Evolutionary conservation across 352 stramenopile species (phyloP).

Genomic region (Thalassiosira mediterranea): DNA sequence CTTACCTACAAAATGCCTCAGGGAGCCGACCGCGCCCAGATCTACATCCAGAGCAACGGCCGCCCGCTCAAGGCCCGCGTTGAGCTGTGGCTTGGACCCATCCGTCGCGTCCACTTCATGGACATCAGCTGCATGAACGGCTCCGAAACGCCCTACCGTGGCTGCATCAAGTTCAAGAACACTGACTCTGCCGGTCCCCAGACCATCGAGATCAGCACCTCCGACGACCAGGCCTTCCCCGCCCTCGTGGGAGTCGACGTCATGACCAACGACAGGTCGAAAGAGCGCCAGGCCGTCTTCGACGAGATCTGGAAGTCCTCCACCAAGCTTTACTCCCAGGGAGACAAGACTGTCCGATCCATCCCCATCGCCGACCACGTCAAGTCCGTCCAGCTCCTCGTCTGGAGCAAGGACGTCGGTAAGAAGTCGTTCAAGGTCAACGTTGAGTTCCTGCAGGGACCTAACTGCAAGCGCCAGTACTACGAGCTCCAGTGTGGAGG

Average conservation of each 20-base stretch:
- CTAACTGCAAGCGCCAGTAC: constrained; percentile 55
- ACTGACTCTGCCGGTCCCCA: constrained; percentile 37
- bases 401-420: constrained; percentile 52
- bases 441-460: constrained; percentile 64
- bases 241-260: constrained; percentile 51
- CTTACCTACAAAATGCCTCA: constrained; percentile 67
- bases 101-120: constrained; percentile 55
- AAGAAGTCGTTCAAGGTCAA: constrained; percentile 65
- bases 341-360: constrained; percentile 53
- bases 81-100: constrained; percentile 61
- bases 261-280: constrained; percentile 38
- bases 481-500: constrained; percentile 62
- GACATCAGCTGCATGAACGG: constrained; percentile 59
- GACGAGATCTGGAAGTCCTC: constrained; percentile 46
- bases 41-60: constrained; percentile 49
- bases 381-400: constrained; percentile 56
- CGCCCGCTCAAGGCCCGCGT: constrained; percentile 56
- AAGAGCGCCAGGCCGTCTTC: constrained; percentile 41
- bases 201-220: constrained; percentile 52
- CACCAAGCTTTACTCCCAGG: constrained; percentile 57
- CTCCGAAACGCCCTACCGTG: constrained; percentile 42
- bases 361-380: constrained; percentile 50
- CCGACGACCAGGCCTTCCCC: constrained; percentile 50
- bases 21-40: constrained; percentile 48
- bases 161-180: constrained; percentile 65